Conservation (phyloP, 495 filamentous ascomycete species). For the Cenococcum geophilum region DNA sequence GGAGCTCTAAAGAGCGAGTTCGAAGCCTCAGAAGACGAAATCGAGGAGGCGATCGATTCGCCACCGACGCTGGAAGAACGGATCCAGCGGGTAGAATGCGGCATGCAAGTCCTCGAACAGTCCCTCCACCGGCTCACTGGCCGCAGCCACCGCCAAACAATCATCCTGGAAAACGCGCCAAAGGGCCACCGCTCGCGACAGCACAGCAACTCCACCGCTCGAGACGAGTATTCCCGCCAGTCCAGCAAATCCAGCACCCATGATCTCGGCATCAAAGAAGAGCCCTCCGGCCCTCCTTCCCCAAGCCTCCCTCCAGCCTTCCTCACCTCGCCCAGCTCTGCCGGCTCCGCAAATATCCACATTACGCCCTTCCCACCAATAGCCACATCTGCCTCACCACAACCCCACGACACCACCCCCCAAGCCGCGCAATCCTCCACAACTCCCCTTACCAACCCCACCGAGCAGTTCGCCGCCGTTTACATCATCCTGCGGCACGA, state of each 20-base stretch:
- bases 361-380: slow-evolving; percentile 2
- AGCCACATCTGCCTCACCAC: neutral
- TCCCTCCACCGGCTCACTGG: slow-evolving; percentile 25
- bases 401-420: neutral
- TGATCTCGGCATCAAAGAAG: neutral
- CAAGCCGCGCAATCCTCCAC: neutral
- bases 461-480: slow-evolving; percentile 13
- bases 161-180: slow-evolving; percentile 31
- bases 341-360: neutral
- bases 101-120: slow-evolving; percentile 16
- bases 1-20: slow-evolving; percentile 22
- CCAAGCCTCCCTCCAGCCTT: neutral
- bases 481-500: slow-evolving; percentile 19
- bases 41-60: neutral
- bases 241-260: slow-evolving; percentile 5
- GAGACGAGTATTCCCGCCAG: neutral
- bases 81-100: slow-evolving; percentile 21
- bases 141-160: slow-evolving; percentile 29
- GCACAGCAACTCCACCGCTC: slow-evolving; percentile 17
- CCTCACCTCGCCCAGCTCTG: neutral
- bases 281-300: neutral
- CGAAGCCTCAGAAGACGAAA: slow-evolving; percentile 6
- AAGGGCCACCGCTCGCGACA: slow-evolving; percentile 23
- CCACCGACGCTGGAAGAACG: slow-evolving; percentile 25
- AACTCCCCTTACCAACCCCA: slow-evolving; percentile 9